Conservation (phyloP, 345 rosid genomes). For the Physaria fendleri region DNA sequence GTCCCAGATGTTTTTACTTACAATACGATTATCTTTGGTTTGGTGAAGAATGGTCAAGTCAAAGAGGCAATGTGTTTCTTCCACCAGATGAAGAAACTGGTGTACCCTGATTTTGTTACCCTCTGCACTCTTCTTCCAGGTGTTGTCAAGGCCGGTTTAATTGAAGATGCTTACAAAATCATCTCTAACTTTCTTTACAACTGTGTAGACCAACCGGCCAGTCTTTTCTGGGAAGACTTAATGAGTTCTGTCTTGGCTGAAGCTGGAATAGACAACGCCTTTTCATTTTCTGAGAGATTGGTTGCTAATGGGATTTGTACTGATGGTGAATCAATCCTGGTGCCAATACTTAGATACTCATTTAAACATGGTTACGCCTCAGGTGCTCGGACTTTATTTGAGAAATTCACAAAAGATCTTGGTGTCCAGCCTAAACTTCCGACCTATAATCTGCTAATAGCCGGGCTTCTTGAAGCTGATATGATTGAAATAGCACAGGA, state of each 20-base stretch:
- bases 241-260: slow-evolving; percentile 58
- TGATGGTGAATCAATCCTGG: slow-evolving; percentile 51
- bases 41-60: slow-evolving; percentile 50
- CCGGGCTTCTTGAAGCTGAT: slow-evolving; percentile 53
- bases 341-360: slow-evolving; percentile 57
- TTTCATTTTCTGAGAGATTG: slow-evolving; percentile 59
- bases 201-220: slow-evolving; percentile 17
- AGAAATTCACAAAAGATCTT: slow-evolving; percentile 52
- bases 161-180: slow-evolving; percentile 64
- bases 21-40: slow-evolving; percentile 75
- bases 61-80: slow-evolving; percentile 66
- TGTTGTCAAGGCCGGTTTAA: slow-evolving; percentile 51
- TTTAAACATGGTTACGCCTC: slow-evolving; percentile 50
- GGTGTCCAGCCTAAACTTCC: slow-evolving; percentile 44
- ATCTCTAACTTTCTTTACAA: slow-evolving; percentile 45
- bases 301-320: slow-evolving; percentile 38
- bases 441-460: slow-evolving; percentile 52
- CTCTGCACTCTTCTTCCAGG: slow-evolving; percentile 86
- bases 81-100: slow-evolving; percentile 81
- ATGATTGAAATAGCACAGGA: slow-evolving; percentile 41
- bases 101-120: slow-evolving; percentile 69
- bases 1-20: slow-evolving; percentile 73
- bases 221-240: slow-evolving; percentile 64
- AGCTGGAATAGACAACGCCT: slow-evolving; percentile 52
- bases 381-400: slow-evolving; percentile 45